Evolutionary conservation across 139 green algal species (phyloP).

Genomic region (Yamagishiella unicocca): DNA sequence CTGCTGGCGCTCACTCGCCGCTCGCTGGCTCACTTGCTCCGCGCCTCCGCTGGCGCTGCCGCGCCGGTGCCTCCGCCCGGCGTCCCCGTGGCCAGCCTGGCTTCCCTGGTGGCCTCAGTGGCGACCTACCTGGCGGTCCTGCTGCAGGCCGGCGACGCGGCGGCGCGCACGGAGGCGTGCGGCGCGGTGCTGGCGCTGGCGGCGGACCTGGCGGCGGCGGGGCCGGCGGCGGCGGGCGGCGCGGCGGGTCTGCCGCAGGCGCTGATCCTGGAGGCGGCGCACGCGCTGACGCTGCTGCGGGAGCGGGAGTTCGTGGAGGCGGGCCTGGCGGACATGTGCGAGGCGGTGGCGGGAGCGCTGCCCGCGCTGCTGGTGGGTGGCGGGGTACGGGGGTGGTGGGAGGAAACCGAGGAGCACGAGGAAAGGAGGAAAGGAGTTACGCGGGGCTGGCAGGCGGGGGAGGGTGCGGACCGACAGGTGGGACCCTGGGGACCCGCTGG

Average conservation of each 20-base stretch:
- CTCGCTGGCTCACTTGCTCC: not conserved
- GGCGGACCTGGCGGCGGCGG: conserved; percentile 38
- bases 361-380: conserved; percentile 31
- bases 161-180: conserved; percentile 27
- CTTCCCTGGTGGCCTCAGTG: not conserved
- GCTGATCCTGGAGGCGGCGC: conserved; percentile 14
- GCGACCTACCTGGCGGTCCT: conserved; percentile 12
- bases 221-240: not conserved
- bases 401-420: too few species aligned
- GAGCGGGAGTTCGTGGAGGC: conserved; percentile 47
- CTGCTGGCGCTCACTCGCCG: conserved; percentile 35
- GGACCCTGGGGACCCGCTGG: too few species aligned
- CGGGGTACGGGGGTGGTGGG: not conserved
- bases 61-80: not conserved
- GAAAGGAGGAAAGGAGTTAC: too few species aligned
- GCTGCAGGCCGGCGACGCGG: not conserved
- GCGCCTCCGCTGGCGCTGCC: not conserved
- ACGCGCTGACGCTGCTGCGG: conserved; percentile 5
- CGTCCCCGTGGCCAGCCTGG: not conserved
- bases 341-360: conserved; percentile 21
- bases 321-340: conserved; percentile 46
- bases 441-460: too few species aligned
- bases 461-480: too few species aligned
- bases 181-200: conserved; percentile 30
- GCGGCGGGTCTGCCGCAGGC: conserved; percentile 22